These are phyloP conservation scores for Backusella parvicylindrica DNA, from an alignment of 192 early-diverging fungal genomes.

Conservation along the genomic window DNA sequence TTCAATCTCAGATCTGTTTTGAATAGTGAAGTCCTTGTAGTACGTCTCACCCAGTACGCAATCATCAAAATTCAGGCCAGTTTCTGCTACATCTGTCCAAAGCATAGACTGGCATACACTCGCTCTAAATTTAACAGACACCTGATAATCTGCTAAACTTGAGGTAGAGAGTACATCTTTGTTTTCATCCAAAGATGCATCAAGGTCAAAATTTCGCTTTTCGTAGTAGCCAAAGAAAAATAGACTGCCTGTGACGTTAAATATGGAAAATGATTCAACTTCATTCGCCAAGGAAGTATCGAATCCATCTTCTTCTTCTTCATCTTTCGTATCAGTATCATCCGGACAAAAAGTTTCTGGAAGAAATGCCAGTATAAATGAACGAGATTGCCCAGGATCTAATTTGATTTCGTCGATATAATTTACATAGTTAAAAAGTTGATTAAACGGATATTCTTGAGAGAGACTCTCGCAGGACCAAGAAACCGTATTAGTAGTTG, in stretches of 20 bases:
- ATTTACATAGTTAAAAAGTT: slow-evolving; percentile 92
- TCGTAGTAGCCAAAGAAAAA: slow-evolving; percentile 77
- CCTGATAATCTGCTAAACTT: slow-evolving; percentile 45
- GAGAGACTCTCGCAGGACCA: slow-evolving; percentile 49
- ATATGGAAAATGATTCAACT: slow-evolving; percentile 62
- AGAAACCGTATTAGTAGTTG: slow-evolving; percentile 61
- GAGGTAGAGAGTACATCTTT: slow-evolving; percentile 14
- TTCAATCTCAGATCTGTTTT: slow-evolving; percentile 88
- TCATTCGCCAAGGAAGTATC: slow-evolving; percentile 39
- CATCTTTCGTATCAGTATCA: slow-evolving; percentile 17
- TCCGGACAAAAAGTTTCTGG: slow-evolving; percentile 48
- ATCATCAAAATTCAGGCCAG: slow-evolving; percentile 92
- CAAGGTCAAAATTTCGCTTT: not conserved
- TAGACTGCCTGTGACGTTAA: slow-evolving; percentile 78
- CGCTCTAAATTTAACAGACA: slow-evolving; percentile 75
- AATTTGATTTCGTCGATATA: slow-evolving; percentile 70
- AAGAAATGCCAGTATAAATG: slow-evolving; percentile 80
- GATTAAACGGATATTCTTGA: slow-evolving; percentile 68
- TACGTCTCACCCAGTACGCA: slow-evolving; percentile 88
- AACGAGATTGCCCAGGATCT: slow-evolving; percentile 58
- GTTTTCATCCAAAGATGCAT: not conserved
- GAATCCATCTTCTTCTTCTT: slow-evolving; percentile 28
- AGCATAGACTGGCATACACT: slow-evolving; percentile 87
- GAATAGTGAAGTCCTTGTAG: slow-evolving; percentile 86
- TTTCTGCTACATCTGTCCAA: slow-evolving; percentile 89